Base-by-base conservation (phyloP, 257 asterid genomes). In the Thymus quinquecostatus region DNA sequence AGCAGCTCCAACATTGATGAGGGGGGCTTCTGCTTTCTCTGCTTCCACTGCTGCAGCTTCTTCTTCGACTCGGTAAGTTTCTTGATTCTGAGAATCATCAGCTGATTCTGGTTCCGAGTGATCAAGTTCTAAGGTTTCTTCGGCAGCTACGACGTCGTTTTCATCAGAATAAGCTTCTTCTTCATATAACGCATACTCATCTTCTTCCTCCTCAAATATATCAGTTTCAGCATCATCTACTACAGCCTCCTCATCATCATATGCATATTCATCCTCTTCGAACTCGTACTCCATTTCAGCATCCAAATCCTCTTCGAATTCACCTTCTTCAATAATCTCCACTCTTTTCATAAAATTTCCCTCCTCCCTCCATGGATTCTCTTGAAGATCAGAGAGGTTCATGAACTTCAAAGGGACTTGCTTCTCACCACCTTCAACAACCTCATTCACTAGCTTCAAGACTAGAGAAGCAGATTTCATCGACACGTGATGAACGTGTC, bases 301-400 rank as follows among this genome's bases (percentile, higher is more conserved):
- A 21, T 68, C 64, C 33, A 30, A 2, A 1, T 69, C 85, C 69
- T 68, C 86, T 69, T 80, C 90, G 21, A 21, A 21, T 64, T 78
- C 87, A 61, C 69, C 82, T 10, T 75, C 81, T 50, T 72, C 76
- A 70, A 71, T 49, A n/a, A 60, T 32, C 54, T 60, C 72, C 44
- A 48, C 73, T 11, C 49, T 27, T 13, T 68, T 75, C 55, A 43
- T 59, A 44, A 79, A 62, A 51, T 58, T 10, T 5, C 44, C 80
- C 6, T 64, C 72, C 29, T 73, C 64, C 45, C 72, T 59, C 84
- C 69, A 69, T 66, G 69, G 1, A 59, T 57, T 55, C 14, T 59
- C 74, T 69, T 75, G 82, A 40, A 79, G 66, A 63, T 79, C 78
- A 76, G 91, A 75, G 62, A 90, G 78, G 84, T 92, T 89, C 72